Evolutionary conservation across 2,329 filamentous ascomycete genomes (phyloP).

Genomic region (Talaromyces islandicus): DNA sequence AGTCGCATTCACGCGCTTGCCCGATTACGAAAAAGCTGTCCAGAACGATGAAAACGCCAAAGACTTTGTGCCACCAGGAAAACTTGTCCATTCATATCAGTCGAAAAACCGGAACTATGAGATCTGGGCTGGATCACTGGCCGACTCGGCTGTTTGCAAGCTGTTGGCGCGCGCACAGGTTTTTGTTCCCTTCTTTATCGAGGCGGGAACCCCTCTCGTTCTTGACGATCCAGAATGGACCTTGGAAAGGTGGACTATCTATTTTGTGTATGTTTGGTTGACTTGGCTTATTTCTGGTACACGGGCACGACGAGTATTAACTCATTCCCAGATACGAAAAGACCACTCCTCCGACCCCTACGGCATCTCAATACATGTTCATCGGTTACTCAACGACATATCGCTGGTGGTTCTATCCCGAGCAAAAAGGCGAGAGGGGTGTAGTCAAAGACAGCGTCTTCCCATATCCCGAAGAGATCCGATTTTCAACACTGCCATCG

Average conservation of each 20-base stretch:
- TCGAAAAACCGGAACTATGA: conserved; percentile 64
- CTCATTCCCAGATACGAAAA: conserved; percentile 49
- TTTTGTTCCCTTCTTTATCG: conserved; percentile 79
- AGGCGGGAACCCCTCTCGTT: conserved; percentile 76
- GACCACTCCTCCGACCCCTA: conserved; percentile 35
- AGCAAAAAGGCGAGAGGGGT: conserved; percentile 34
- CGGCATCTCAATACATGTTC: conserved; percentile 64
- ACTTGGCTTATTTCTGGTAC: neutral
- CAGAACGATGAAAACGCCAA: conserved; percentile 35
- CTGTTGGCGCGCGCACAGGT: conserved; percentile 78
- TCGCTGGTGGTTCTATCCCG: conserved; percentile 61
- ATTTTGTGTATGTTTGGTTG: conserved; percentile 59
- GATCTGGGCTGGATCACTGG: conserved; percentile 74
- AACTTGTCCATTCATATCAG: conserved; percentile 59
- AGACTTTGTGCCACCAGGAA: conserved; percentile 67
- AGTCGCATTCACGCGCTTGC: conserved; percentile 62
- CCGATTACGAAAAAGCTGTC: conserved; percentile 58
- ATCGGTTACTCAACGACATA: conserved; percentile 89
- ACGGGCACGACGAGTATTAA: conserved; percentile 12
- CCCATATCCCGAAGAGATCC: conserved; percentile 34
- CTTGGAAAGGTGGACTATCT: conserved; percentile 82
- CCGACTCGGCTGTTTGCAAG: conserved; percentile 62
- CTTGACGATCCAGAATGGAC: conserved; percentile 67
- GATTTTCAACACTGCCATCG: conserved; percentile 61
- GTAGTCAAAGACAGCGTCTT: conserved; percentile 38